These are phyloP conservation scores for Adansonia gregorii DNA, from an alignment of 441 rosid species.

Conservation along the genomic window DNA sequence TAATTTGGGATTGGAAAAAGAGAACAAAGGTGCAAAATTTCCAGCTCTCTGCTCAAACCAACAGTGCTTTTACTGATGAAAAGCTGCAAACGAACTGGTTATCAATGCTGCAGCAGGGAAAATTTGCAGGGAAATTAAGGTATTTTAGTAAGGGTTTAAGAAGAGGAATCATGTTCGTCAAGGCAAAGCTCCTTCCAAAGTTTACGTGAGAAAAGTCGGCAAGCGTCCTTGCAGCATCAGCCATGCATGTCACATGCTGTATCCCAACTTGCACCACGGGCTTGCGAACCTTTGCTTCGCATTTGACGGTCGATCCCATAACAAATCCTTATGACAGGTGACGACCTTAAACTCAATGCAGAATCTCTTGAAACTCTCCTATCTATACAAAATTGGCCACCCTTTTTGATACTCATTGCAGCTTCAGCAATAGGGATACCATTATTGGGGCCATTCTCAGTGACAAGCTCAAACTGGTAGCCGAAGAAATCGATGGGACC, in stretches of 20 bases:
- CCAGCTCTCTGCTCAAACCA: slow-evolving; percentile 28
- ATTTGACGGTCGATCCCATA: slow-evolving; percentile 83
- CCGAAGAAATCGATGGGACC: slow-evolving; percentile 76
- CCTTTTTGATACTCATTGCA: slow-evolving; percentile 64
- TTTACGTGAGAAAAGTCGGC: slow-evolving; percentile 73
- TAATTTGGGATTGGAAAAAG: slow-evolving; percentile 4
- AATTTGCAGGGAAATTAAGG: not conserved
- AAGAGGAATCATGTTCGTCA: slow-evolving; percentile 57
- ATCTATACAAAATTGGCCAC: slow-evolving; percentile 77
- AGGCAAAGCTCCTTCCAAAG: slow-evolving; percentile 84
- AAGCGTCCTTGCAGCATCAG: slow-evolving; percentile 91
- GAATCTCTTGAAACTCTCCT: slow-evolving; percentile 40
- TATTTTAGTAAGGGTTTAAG: slow-evolving; percentile 14
- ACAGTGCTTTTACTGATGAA: not conserved
- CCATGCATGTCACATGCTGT: slow-evolving; percentile 85
- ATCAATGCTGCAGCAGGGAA: slow-evolving; percentile 39
- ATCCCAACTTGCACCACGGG: slow-evolving; percentile 77
- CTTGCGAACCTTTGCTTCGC: slow-evolving; percentile 80
- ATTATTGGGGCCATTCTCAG: slow-evolving; percentile 54
- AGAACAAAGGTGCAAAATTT: not conserved
- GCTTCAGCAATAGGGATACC: slow-evolving; percentile 71
- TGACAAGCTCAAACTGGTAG: slow-evolving; percentile 81
- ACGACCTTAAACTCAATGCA: slow-evolving; percentile 43
- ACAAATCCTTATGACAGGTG: slow-evolving; percentile 78
- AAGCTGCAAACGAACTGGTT: slow-evolving; percentile 33